Conservation (phyloP, 1,284 basidiomycete genomes). For the Cutaneotrichosporon spelunceum region DNA sequence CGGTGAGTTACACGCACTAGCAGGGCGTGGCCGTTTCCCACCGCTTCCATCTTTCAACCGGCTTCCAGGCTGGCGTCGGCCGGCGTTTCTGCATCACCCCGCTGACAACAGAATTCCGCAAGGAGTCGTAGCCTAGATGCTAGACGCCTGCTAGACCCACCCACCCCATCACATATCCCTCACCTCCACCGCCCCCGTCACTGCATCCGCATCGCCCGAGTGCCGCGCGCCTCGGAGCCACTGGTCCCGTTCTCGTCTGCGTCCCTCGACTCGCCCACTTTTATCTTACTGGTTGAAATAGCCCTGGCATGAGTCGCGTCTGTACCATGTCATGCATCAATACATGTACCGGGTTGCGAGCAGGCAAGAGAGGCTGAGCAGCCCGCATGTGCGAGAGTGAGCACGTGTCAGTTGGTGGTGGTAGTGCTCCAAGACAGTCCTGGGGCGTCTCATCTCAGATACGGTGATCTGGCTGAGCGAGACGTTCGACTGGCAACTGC, state of each 20-base stretch:
- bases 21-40: too few relatives aligned
- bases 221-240: not conserved
- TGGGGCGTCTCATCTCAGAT: too few relatives aligned
- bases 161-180: not conserved
- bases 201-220: not conserved
- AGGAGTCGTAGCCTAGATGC: conserved; percentile 34
- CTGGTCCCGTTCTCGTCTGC: not conserved
- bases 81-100: too few relatives aligned
- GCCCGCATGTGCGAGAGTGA: not conserved
- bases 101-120: conserved; percentile 40
- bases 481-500: too few relatives aligned
- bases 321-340: not conserved
- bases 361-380: too few relatives aligned
- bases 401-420: not conserved
- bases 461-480: too few relatives aligned
- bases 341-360: not conserved
- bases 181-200: not conserved
- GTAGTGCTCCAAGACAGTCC: not conserved
- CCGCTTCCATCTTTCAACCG: too few relatives aligned
- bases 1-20: conserved; percentile 42
- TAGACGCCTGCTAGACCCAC: conserved; percentile 6
- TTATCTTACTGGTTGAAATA: not conserved
- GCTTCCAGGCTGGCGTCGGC: too few relatives aligned
- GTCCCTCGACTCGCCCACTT: too few relatives aligned
- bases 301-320: not conserved